Evolutionary conservation across 176 grass and related monocot genomes (phyloP), one percentile per base, ranked within the genome.

Genomic region (Metroxylon sagu): DNA sequence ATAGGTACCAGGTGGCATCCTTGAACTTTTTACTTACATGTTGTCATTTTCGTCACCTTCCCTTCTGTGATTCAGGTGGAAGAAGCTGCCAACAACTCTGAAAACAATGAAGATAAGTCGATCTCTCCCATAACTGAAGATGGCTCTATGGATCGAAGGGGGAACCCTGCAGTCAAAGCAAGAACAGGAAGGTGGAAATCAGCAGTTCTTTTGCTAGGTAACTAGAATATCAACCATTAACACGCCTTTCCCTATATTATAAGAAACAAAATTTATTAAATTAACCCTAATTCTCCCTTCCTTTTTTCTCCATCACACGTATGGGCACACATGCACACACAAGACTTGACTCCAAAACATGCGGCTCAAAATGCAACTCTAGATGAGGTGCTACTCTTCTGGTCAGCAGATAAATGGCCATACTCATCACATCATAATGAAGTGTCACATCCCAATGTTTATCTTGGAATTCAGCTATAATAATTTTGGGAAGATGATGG

Each of bases 191-290:
- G 66, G 25, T 95, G 89, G 89, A 85, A 48, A 65, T 82, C 81
- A 25, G 69, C 85, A 35, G 48, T 71, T 17, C 57, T 94, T 2
- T 60, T 94, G 59, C 77, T 94, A 76, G 89, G 89, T 94, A 82
- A 71, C 61, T 53, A 25, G 48, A 4, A 25, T 26, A 27, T 21
- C 23, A 25, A 25, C 17, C 26, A 8, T 39, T 39, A 39, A 39
- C 10, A 5, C 49, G 4, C 0, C 15, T 74, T 50, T 63, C 3
- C 7, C 56, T 18, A n/a, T n/a, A 1, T 14, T 29, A 66, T 48
- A 5, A 49, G 18, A 64, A 15, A 3, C 52, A 14, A 21, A 62
- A 5, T 19, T 62, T 43, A 50, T 48, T 16, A 19, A 57, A 15
- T 3, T 53, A 62, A 4, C 39, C 26, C 14, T 25, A 49, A 4